Percentiles rank a stretch among this genome's conserved stretches.
phyloP scores from a whole-genome alignment of 1,284 basidiomycete species.

The Apiotrichum montevideense region DNA sequence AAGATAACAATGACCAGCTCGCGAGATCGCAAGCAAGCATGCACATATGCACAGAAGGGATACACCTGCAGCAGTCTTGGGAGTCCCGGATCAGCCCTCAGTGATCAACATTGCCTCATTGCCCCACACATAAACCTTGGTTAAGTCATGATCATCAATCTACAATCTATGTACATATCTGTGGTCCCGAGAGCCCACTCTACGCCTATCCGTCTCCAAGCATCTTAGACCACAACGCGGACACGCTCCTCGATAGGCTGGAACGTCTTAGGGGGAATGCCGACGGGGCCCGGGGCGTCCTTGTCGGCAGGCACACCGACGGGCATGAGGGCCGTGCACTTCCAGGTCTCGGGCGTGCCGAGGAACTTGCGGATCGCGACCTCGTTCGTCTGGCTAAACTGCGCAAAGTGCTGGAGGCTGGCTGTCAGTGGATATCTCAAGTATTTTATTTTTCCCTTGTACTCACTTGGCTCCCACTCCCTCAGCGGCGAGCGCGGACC shows the following conservation, averaged over 20 bases:
- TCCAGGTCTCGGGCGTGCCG: conserved; percentile 38
- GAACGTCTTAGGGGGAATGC: conserved; percentile 28
- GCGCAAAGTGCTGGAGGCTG: conserved; percentile 33
- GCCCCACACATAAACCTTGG: no score
- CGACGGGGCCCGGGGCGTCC: conserved; percentile 8
- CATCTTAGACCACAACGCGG: conserved; percentile 5
- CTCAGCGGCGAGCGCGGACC: conserved; percentile 43
- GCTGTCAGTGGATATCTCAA: no score
- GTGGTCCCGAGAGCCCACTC: background rate
- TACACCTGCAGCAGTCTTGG: no score
- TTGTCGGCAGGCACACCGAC: conserved; percentile 36
- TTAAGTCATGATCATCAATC: no score
- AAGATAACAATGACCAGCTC: no score
- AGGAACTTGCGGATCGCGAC: conserved; percentile 32
- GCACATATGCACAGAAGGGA: no score
- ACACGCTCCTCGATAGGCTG: conserved; percentile 13
- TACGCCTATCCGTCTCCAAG: background rate
- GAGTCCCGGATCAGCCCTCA: no score
- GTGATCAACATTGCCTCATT: no score
- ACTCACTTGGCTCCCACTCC: conserved; percentile 41
- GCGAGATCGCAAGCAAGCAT: no score
- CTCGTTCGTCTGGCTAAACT: conserved; percentile 17
- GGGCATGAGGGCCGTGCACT: conserved; percentile 42
- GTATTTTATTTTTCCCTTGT: no score
- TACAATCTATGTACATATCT: background rate